phyloP scores from a whole-genome alignment of 1,139 yeast species.

The Scheffersomyces quercinus region DNA sequence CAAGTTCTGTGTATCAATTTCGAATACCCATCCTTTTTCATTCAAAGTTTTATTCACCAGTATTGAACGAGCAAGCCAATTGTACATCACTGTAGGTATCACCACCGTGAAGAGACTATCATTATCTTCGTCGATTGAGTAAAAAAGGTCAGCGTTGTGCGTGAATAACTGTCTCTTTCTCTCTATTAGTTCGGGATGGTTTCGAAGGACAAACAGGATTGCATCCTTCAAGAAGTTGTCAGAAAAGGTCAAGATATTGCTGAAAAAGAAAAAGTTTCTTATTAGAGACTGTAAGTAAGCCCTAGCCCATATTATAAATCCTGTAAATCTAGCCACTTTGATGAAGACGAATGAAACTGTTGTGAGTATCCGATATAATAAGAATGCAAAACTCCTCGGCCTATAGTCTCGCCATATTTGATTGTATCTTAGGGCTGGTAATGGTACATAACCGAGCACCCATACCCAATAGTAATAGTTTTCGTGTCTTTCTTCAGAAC shows the following conservation, averaged over 20 bases:
- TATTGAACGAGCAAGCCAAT: not conserved
- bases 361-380: not conserved
- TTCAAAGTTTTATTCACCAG: not conserved
- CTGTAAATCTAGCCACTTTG: not conserved
- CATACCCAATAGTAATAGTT: not conserved
- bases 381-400: not conserved
- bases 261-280: not conserved
- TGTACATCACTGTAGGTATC: not conserved
- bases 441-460: not conserved
- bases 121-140: not conserved
- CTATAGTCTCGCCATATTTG: not conserved
- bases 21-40: not conserved
- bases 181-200: not conserved
- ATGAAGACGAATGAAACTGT: not conserved
- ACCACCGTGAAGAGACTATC: not conserved
- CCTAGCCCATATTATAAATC: not conserved
- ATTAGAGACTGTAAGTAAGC: not conserved
- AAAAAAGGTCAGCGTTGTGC: not conserved
- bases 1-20: not conserved
- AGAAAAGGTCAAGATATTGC: not conserved
- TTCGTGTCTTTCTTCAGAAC: not conserved
- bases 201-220: not conserved
- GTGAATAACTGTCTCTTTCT: not conserved
- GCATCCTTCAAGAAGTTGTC: not conserved
- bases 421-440: not conserved